These are phyloP conservation scores for Ustilago xerochloae DNA, from an alignment of 1,284 basidiomycete species.

Conservation along the genomic window DNA sequence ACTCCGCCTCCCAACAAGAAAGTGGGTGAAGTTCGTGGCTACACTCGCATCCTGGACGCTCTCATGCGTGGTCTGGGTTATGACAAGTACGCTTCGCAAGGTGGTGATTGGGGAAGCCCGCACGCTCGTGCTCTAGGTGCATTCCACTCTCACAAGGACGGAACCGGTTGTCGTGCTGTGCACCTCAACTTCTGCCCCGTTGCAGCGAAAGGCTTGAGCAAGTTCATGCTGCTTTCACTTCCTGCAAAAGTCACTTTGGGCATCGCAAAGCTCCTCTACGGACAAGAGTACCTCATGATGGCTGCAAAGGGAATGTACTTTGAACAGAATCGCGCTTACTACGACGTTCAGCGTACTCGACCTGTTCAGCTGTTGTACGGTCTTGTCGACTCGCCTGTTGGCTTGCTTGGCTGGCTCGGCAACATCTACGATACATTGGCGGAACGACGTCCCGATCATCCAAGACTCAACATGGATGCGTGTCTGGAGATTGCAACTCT, in stretches of 20 bases:
- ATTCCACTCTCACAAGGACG: constrained; percentile 44
- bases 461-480: constrained; percentile 38
- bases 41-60: constrained; percentile 50
- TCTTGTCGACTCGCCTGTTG: constrained; percentile 54
- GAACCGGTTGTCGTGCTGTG: constrained; percentile 53
- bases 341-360: constrained; percentile 45
- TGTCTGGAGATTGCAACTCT: constrained; percentile 42
- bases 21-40: constrained; percentile 47
- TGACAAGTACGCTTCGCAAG: constrained; percentile 54
- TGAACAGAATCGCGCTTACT: constrained; percentile 49
- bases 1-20: constrained; percentile 43
- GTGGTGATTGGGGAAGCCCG: constrained; percentile 61
- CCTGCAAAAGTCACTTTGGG: constrained; percentile 39
- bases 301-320: constrained; percentile 39
- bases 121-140: constrained; percentile 47
- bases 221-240: constrained; percentile 36
- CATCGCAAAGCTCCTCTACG: constrained; percentile 40
- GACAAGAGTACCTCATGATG: constrained; percentile 37
- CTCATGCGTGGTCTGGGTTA: constrained; percentile 59
- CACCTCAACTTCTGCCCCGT: constrained; percentile 63
- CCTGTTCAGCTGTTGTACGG: constrained; percentile 50
- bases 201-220: constrained; percentile 36
- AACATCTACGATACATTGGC: constrained; percentile 47
- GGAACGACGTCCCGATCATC: constrained; percentile 23
- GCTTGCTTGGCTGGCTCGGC: constrained; percentile 52